Conservation (phyloP, 2,329 filamentous ascomycete genomes). For the Aspergillus carbonarius region DNA sequence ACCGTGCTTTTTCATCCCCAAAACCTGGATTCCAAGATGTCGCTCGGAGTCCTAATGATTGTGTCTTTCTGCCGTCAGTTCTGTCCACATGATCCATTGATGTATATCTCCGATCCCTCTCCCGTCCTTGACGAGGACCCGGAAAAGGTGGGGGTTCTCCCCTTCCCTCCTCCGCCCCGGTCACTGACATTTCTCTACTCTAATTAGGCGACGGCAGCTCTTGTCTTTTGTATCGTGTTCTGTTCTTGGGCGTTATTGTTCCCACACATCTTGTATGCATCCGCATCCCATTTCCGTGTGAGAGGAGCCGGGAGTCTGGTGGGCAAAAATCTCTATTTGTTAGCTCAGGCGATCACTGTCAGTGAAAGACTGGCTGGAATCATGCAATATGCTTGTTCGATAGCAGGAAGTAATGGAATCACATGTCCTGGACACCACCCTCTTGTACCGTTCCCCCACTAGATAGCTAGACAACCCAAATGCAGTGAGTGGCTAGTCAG, state of each 20-base stretch:
- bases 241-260: slow-evolving; percentile 5
- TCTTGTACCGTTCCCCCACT: no score
- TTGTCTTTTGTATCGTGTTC: neutral
- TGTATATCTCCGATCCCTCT: neutral
- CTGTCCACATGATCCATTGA: neutral
- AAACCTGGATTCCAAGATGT: neutral
- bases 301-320: slow-evolving; percentile 17
- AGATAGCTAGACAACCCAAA: neutral
- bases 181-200: neutral
- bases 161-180: neutral
- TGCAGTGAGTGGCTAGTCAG: neutral
- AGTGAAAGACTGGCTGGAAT: neutral
- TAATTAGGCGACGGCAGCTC: neutral
- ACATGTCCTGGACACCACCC: neutral
- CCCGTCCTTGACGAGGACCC: neutral
- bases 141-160: neutral
- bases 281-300: slow-evolving; percentile 4
- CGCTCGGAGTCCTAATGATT: neutral
- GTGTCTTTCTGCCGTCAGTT: neutral
- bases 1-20: neutral
- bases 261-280: slow-evolving; percentile 9
- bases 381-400: neutral
- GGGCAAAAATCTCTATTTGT: slow-evolving; percentile 15
- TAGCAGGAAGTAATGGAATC: neutral
- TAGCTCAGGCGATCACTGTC: neutral